These are phyloP conservation scores for Podospora australis DNA, from an alignment of 495 filamentous ascomycete genomes.

Conservation along the genomic window DNA sequence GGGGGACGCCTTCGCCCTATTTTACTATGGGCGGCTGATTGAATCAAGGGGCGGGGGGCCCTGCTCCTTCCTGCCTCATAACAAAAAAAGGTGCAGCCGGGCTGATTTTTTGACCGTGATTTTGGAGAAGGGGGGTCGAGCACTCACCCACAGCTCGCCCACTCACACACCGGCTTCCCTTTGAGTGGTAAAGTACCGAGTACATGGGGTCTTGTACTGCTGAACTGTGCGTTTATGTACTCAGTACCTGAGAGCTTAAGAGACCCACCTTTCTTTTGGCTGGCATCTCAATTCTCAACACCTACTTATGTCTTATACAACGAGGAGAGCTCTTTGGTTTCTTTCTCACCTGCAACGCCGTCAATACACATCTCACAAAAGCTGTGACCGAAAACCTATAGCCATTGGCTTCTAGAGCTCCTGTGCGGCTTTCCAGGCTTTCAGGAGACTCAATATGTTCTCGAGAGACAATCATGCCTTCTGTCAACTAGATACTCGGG, in stretches of 20 bases:
- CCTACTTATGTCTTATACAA: not conserved
- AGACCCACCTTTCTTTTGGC: not conserved
- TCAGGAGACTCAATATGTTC: too few relatives aligned
- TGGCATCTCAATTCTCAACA: not conserved
- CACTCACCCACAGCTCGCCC: too few relatives aligned
- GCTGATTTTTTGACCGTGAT: constrained; percentile 30
- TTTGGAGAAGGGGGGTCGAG: constrained; percentile 16
- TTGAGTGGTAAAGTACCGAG: constrained; percentile 7
- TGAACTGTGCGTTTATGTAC: constrained; percentile 14
- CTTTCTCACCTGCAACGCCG: constrained; percentile 1
- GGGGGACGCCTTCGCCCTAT: constrained; percentile 47
- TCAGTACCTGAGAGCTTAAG: constrained; percentile 13
- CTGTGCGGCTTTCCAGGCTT: too few relatives aligned
- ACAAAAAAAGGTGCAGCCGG: constrained; percentile 32
- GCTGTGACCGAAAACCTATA: too few relatives aligned
- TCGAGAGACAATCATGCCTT: too few relatives aligned
- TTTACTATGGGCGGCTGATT: constrained; percentile 58
- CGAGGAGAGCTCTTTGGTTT: not conserved
- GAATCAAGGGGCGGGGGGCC: constrained; percentile 34
- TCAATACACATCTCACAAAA: not conserved
- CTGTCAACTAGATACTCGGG: too few relatives aligned
- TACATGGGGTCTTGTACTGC: constrained; percentile 13
- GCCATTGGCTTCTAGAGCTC: too few relatives aligned
- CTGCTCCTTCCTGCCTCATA: constrained; percentile 32
- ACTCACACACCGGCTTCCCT: constrained; percentile 9